phyloP scores from a whole-genome alignment of 2,329 filamentous ascomycete genomes.

The Lecanosticta acicola region DNA sequence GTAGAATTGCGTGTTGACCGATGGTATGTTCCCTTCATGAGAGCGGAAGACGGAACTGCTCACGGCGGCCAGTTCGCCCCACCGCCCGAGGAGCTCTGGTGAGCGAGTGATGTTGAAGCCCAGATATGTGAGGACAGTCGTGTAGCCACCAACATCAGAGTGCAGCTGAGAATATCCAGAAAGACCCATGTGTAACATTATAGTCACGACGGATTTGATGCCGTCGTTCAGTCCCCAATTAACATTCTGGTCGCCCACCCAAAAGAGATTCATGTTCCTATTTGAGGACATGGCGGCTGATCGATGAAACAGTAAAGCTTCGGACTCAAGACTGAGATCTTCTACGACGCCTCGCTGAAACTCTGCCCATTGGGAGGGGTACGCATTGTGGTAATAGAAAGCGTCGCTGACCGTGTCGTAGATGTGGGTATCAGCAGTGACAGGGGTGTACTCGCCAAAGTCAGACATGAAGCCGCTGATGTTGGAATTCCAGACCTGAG shows the following conservation, averaged over 20 bases:
- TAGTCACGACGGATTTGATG: slow-evolving; percentile 33
- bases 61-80: slow-evolving; percentile 35
- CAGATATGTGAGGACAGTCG: slow-evolving; percentile 28
- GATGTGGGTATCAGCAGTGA: slow-evolving; percentile 28
- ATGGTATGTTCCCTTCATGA: slow-evolving; percentile 36
- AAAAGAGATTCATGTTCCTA: slow-evolving; percentile 36
- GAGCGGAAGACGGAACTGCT: slow-evolving; percentile 33
- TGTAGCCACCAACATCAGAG: slow-evolving; percentile 36
- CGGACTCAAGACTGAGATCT: slow-evolving; percentile 26
- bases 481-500: slow-evolving; percentile 34
- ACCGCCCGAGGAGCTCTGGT: slow-evolving; percentile 34
- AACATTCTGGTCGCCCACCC: slow-evolving; percentile 36
- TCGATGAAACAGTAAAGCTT: slow-evolving; percentile 34
- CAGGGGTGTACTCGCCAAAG: slow-evolving; percentile 35
- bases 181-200: slow-evolving; percentile 35
- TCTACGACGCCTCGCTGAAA: slow-evolving; percentile 31
- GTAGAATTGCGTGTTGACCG: slow-evolving; percentile 36
- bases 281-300: slow-evolving; percentile 32
- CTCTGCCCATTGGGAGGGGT: slow-evolving; percentile 33
- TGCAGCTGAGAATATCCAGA: slow-evolving; percentile 34
- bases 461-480: slow-evolving; percentile 36
- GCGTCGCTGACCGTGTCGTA: slow-evolving; percentile 28
- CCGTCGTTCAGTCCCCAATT: slow-evolving; percentile 34
- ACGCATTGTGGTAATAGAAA: slow-evolving; percentile 34
- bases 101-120: slow-evolving; percentile 33